phyloP scores from a whole-genome alignment of 192 early-diverging fungal genomes.

The Coemansia sp. region DNA sequence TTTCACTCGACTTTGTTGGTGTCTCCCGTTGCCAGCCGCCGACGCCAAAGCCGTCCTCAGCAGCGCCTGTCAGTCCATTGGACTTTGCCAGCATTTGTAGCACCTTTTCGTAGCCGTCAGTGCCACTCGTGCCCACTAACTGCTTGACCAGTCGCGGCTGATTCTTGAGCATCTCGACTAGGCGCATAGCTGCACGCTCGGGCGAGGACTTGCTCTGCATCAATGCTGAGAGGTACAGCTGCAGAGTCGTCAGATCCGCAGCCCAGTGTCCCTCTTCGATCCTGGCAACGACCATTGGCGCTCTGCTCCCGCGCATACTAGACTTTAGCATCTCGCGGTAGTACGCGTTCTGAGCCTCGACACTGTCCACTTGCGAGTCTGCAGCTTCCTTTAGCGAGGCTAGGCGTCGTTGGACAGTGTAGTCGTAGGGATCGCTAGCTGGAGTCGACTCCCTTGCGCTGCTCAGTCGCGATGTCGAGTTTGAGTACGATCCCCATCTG shows the following conservation, averaged over 20 bases:
- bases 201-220: slow-evolving; percentile 46
- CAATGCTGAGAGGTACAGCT: slow-evolving; percentile 49
- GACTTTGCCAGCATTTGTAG: slow-evolving; percentile 47
- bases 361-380: slow-evolving; percentile 21
- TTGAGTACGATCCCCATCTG: slow-evolving; percentile 49
- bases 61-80: slow-evolving; percentile 3
- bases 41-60: slow-evolving; percentile 1
- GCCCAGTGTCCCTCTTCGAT: slow-evolving; percentile 47
- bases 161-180: slow-evolving; percentile 44
- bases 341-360: slow-evolving; percentile 46
- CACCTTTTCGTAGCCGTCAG: slow-evolving; percentile 40
- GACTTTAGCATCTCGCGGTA: slow-evolving; percentile 50
- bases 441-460: background rate
- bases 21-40: slow-evolving; percentile 4
- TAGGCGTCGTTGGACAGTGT: slow-evolving; percentile 34
- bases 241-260: slow-evolving; percentile 41
- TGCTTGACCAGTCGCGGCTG: slow-evolving; percentile 43
- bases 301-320: slow-evolving; percentile 27
- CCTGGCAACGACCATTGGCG: slow-evolving; percentile 45
- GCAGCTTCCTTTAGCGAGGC: slow-evolving; percentile 35
- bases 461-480: slow-evolving; percentile 12
- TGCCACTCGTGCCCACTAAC: slow-evolving; percentile 30
- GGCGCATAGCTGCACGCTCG: slow-evolving; percentile 47
- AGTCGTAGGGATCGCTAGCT: slow-evolving; percentile 22
- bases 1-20: background rate